A percentile compares a stretch with the other conserved stretches of the same genome.
Evolutionary conservation across 1,139 yeast genomes (phyloP).

Genomic region (Sugiyamaella castrensis): DNA sequence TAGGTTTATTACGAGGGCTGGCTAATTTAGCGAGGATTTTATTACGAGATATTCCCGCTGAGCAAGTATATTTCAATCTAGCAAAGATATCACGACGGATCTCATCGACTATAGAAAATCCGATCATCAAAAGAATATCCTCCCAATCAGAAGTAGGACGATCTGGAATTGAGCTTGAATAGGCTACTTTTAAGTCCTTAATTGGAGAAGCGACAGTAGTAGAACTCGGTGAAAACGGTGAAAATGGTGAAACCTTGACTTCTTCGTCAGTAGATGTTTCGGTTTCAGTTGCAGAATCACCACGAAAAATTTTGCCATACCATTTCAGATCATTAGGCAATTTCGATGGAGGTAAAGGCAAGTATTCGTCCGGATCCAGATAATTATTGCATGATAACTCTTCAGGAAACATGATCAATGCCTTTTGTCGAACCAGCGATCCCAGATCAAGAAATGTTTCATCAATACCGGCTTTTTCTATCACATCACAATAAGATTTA

Average conservation of each 20-base stretch:
- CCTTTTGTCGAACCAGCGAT: conserved; percentile 41
- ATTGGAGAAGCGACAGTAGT: too few species aligned
- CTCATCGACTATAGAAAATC: conserved; percentile 54
- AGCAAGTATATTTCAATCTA: conserved; percentile 75
- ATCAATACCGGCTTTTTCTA: conserved; percentile 94
- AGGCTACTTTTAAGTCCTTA: neutral
- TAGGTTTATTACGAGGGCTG: conserved; percentile 80
- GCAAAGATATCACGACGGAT: conserved; percentile 53
- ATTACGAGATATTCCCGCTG: conserved; percentile 80
- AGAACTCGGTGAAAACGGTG: too few species aligned
- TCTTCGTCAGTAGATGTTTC: neutral
- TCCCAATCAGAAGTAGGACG: conserved; percentile 65
- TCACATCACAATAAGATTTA: conserved; percentile 39
- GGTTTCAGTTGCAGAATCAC: conserved; percentile 10
- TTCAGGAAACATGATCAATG: conserved; percentile 40
- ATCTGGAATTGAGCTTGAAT: neutral
- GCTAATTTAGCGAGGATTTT: conserved; percentile 86
- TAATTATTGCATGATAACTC: conserved; percentile 27
- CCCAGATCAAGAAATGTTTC: conserved; percentile 90
- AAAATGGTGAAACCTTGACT: neutral
- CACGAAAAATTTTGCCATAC: conserved; percentile 29
- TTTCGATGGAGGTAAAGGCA: conserved; percentile 37
- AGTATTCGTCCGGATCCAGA: conserved; percentile 26
- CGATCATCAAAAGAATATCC: conserved; percentile 67
- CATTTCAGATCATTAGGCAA: conserved; percentile 38